phyloP scores from a whole-genome alignment of 306 rosid species.

The Trichosanthes truncata region DNA sequence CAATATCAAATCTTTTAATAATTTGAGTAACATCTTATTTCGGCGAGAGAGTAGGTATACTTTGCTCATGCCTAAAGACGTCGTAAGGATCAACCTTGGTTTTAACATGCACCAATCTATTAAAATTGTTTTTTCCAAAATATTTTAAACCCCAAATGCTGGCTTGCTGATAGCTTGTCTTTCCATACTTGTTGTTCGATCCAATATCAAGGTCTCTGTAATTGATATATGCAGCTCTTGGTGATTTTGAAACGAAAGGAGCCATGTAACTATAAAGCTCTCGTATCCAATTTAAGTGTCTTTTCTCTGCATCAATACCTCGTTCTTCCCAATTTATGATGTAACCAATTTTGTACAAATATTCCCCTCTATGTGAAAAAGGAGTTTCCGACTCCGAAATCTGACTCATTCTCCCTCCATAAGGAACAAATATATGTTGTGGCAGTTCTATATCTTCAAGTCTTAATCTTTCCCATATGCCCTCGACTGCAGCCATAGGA shows the following conservation, averaged over 20 bases:
- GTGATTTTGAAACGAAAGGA: conserved; percentile 47
- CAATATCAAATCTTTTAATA: too few species aligned
- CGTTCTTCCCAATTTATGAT: conserved; percentile 29
- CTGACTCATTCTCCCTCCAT: conserved; percentile 60
- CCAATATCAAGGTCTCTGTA: conserved; percentile 83
- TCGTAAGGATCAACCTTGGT: conserved; percentile 63
- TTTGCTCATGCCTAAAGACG: conserved; percentile 76
- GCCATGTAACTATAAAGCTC: conserved; percentile 59
- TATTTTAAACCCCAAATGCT: conserved; percentile 63
- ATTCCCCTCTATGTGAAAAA: conserved; percentile 59
- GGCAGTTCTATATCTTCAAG: conserved; percentile 15
- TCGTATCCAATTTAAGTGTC: conserved; percentile 58
- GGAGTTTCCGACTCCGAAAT: conserved; percentile 47
- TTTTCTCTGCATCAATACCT: conserved; percentile 16
- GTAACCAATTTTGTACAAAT: conserved; percentile 50
- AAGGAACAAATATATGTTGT: conserved; percentile 49
- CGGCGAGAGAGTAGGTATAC: conserved; percentile 36
- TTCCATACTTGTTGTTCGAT: conserved; percentile 30
- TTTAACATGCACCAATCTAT: conserved; percentile 48
- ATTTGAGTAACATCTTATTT: neutral
- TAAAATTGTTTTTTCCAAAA: conserved; percentile 55
- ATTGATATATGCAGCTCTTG: conserved; percentile 63
- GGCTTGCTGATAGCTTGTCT: conserved; percentile 33
- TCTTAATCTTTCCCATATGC: conserved; percentile 32
- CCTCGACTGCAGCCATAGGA: conserved; percentile 22